phyloP scores from a whole-genome alignment of 805 yeast genomes.

The Yarrowia deformans region DNA sequence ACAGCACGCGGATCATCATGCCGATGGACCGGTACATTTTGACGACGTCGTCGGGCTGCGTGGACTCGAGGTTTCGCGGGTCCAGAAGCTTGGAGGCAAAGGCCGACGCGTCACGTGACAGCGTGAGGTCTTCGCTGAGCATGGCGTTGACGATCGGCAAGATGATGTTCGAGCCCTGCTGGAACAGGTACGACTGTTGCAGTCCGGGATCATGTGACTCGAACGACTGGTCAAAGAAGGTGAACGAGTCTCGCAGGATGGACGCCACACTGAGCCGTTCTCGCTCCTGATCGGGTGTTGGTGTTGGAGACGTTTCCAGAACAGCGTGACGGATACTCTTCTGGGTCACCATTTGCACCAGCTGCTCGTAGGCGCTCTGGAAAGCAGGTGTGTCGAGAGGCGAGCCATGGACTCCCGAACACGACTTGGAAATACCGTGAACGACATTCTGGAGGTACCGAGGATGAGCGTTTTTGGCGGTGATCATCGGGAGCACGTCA shows the following conservation, averaged over 20 bases:
- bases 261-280: slow-evolving; percentile 13
- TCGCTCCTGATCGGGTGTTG: slow-evolving; percentile 26
- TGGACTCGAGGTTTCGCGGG: slow-evolving; percentile 18
- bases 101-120: slow-evolving; percentile 27
- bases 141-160: slow-evolving; percentile 34
- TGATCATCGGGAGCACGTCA: slow-evolving; percentile 21
- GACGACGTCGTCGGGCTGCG: slow-evolving; percentile 4
- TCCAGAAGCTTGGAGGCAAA: slow-evolving; percentile 20
- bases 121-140: slow-evolving; percentile 24
- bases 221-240: slow-evolving; percentile 41
- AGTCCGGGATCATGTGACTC: slow-evolving; percentile 30
- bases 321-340: slow-evolving; percentile 20
- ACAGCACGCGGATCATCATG: slow-evolving; percentile 50
- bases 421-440: slow-evolving; percentile 25
- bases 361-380: slow-evolving; percentile 14
- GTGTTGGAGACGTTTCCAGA: neutral
- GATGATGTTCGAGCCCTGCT: slow-evolving; percentile 15
- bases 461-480: slow-evolving; percentile 15
- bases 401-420: slow-evolving; percentile 23
- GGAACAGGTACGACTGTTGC: slow-evolving; percentile 20
- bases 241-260: slow-evolving; percentile 40
- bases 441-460: slow-evolving; percentile 31
- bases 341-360: slow-evolving; percentile 23
- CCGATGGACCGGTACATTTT: slow-evolving; percentile 44
- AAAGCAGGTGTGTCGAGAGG: slow-evolving; percentile 21